A percentile compares a stretch with the other conserved stretches of the same genome.
Conservation (phyloP, 2,329 filamentous ascomycete species). For the Leptographium galeiforme region DNA sequence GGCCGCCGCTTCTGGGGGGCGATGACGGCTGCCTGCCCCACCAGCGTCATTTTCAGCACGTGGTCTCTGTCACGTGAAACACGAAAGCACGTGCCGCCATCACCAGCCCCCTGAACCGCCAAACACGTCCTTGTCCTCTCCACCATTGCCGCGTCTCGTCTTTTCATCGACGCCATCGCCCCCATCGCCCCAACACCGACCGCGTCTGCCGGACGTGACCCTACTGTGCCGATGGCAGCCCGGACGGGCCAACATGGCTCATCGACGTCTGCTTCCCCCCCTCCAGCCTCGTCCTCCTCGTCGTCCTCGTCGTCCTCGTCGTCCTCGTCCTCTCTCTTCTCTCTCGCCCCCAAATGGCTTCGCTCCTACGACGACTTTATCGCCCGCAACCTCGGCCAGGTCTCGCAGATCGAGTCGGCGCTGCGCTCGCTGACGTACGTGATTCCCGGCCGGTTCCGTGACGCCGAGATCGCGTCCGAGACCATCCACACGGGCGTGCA, state of each 20-base stretch:
- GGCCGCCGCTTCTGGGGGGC: too few species aligned
- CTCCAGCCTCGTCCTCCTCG: background rate
- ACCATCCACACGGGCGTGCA: conserved; percentile 81
- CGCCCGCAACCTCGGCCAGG: conserved; percentile 83
- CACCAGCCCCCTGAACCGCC: too few species aligned
- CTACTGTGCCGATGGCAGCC: background rate
- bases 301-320: background rate
- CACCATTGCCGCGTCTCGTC: background rate
- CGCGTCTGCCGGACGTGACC: too few species aligned
- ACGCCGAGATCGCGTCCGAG: conserved; percentile 91
- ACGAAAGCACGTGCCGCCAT: too few species aligned
- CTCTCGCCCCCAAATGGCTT: conserved; percentile 49
- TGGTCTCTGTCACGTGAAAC: too few species aligned
- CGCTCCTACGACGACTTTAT: conserved; percentile 78
- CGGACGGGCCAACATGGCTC: background rate
- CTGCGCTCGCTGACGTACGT: conserved; percentile 90
- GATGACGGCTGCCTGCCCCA: too few species aligned
- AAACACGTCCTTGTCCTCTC: too few species aligned
- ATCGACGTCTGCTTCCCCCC: background rate
- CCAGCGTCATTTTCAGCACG: too few species aligned
- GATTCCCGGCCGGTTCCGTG: conserved; percentile 79
- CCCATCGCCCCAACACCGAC: background rate
- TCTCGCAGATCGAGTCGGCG: conserved; percentile 89
- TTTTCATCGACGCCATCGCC: background rate
- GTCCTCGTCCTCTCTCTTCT: background rate